Evolutionary conservation across 495 filamentous ascomycete genomes (phyloP).

Genomic region (Annulohypoxylon stygium): DNA sequence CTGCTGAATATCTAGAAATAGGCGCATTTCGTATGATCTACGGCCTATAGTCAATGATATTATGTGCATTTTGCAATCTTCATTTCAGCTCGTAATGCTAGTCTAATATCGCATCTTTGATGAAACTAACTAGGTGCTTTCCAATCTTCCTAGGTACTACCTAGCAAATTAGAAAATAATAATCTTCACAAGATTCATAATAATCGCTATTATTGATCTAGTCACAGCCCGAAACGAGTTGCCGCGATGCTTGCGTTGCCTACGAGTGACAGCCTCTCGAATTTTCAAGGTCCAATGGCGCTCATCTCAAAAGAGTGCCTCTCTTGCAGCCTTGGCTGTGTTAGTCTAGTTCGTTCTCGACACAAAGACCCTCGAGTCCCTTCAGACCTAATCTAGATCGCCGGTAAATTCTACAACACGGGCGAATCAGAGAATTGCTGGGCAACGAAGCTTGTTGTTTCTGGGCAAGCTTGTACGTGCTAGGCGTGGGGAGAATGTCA

Average conservation of each 20-base stretch:
- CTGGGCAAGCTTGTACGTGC: conserved; percentile 19
- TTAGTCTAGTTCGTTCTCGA: conserved; percentile 23
- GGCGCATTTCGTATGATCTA: conserved; percentile 36
- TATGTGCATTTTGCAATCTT: conserved; percentile 2
- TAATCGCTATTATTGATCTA: conserved; percentile 7
- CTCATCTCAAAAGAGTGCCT: neutral
- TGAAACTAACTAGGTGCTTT: neutral
- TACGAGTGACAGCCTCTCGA: conserved; percentile 14
- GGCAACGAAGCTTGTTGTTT: conserved; percentile 33
- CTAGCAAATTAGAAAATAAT: neutral
- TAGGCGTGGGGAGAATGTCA: conserved; percentile 31
- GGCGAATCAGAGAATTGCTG: conserved; percentile 28
- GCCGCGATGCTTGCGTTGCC: conserved; percentile 1
- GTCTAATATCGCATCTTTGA: neutral
- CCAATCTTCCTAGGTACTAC: neutral
- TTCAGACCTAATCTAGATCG: conserved; percentile 23
- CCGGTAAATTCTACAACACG: conserved; percentile 20
- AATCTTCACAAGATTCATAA: neutral
- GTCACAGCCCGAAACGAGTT: conserved; percentile 2
- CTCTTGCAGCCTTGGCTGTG: conserved; percentile 27
- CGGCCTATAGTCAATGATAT: conserved; percentile 5
- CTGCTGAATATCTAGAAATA: conserved; percentile 15
- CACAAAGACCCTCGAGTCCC: conserved; percentile 21
- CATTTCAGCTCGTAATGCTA: conserved; percentile 6
- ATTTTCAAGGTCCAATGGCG: neutral